Percentiles rank a stretch among this genome's conserved stretches.
Evolutionary conservation across 1,284 basidiomycete genomes (phyloP).

Genomic region (Leccinum huronense): DNA sequence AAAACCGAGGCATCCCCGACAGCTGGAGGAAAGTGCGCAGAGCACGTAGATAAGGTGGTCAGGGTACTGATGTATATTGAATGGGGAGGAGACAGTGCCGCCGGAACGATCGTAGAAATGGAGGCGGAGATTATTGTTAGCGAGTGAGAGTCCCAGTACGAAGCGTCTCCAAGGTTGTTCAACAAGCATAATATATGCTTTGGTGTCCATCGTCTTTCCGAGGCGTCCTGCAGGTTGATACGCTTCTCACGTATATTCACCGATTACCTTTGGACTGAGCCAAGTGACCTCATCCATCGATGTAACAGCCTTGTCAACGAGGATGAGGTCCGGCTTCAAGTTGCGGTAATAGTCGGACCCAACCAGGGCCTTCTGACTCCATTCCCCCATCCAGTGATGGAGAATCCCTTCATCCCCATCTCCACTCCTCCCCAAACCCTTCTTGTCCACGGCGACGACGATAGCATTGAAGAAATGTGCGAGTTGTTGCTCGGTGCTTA

Average conservation of each 20-base stretch:
- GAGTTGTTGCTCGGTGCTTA: background rate
- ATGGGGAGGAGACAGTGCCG: background rate
- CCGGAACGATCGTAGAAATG: conserved; percentile 3
- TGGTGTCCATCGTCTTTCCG: conserved; percentile 1
- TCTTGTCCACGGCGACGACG: background rate
- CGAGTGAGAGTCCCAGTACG: background rate
- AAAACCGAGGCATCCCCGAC: background rate
- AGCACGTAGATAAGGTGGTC: background rate
- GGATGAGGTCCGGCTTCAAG: background rate
- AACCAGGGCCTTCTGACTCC: background rate
- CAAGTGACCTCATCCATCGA: background rate
- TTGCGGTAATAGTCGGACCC: background rate
- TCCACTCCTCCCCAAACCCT: background rate
- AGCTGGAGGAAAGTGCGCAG: background rate
- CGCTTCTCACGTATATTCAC: background rate
- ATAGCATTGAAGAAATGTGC: background rate
- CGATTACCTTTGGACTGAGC: background rate
- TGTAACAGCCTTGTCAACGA: background rate
- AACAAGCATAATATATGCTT: conserved; percentile 1
- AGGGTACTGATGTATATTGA: conserved; percentile 1
- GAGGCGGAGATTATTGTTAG: background rate
- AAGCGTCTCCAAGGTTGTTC: conserved; percentile 6
- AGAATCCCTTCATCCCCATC: background rate
- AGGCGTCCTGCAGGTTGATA: background rate
- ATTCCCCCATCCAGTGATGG: conserved; percentile 3